Base-by-base conservation (phyloP, 2,329 filamentous ascomycete species). In the Microdochium trichocladiopsis region DNA sequence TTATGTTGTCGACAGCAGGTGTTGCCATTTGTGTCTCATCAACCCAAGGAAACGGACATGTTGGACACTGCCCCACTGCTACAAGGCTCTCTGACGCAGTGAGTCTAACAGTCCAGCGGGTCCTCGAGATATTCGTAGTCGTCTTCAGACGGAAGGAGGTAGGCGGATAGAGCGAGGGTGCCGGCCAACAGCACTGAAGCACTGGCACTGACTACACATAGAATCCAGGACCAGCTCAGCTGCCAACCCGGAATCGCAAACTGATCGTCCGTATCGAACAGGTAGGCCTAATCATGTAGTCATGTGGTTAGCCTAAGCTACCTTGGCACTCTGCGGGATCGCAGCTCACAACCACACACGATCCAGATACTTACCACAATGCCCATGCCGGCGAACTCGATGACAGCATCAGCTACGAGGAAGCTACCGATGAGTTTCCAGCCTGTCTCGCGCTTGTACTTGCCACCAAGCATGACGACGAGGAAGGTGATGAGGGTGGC, bases 241-340 rank as follows among this genome's bases (percentile, higher is more conserved):
- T 78, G 76, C 88, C 90, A 96, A 54, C 90, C 91, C 0, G 81
- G 79, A 18, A 87, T 78, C 62, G 86, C 84, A 66, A 96, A 96
- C 60, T 89, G 84, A 49, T 87, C 82, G 66, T 96, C 88, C 63
- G 93, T 78, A 58, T 95, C 86, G 67, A 84, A 92, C 18, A 95
- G 77, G 65, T 90, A 94, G 18, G 89, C 85, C 90, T 95, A 59
- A 41, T 5, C 4, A 24, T 23, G 24, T 23, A 11, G 49, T 8
- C 18, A 5, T 6, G 5, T 8, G 6, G 14, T 11, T 37, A 5
- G 18, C 12, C 33, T n/a, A 37, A 6, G 28, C 4, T 8, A 16
- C 33, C 18, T 16, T 37, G 12, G 12, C 33, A 37, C 14, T 33
- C 8, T 37, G 33, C 14, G 33, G 6, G 5, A n/a, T n/a, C n/a